A percentile compares a stretch with the other conserved stretches of the same genome.
Evolutionary conservation across 176 grass and related monocot genomes (phyloP).

Genomic region (Triticum monococcum): DNA sequence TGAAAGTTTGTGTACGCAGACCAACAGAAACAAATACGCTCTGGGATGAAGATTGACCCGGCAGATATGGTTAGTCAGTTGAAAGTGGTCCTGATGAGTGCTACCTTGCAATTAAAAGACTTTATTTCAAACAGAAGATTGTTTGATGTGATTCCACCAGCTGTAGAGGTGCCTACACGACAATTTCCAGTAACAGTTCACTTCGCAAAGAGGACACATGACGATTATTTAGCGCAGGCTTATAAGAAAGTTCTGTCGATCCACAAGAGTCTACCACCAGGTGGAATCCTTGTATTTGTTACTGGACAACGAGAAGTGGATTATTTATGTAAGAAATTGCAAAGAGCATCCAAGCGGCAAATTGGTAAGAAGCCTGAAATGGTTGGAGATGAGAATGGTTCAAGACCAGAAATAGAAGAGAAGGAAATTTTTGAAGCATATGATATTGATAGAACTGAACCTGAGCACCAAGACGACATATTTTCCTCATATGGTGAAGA

Average conservation of each 20-base stretch:
- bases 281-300: constrained; percentile 96
- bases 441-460: constrained; percentile 59
- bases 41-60: constrained; percentile 47
- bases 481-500: constrained; percentile 60
- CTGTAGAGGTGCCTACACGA: constrained; percentile 73
- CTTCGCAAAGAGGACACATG: constrained; percentile 79
- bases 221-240: constrained; percentile 88
- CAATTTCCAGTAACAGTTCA: constrained; percentile 90
- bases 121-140: constrained; percentile 87
- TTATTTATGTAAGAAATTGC: constrained; percentile 77
- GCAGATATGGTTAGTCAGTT: constrained; percentile 68
- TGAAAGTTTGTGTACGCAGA: constrained; percentile 52
- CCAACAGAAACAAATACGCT: constrained; percentile 62
- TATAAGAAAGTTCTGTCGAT: constrained; percentile 91
- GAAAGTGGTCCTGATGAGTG: constrained; percentile 97
- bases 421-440: constrained; percentile 94
- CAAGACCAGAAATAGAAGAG: constrained; percentile 53
- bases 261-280: constrained; percentile 83
- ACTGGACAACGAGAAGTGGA: constrained; percentile 97
- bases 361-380: constrained; percentile 42
- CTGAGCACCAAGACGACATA: constrained; percentile 58
- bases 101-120: constrained; percentile 85
- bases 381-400: constrained; percentile 11
- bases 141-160: constrained; percentile 68
- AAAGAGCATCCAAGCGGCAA: constrained; percentile 46